Percentiles rank a stretch among this genome's conserved stretches.
These are phyloP conservation scores for Phanerodontia chrysosporium DNA, from an alignment of 768 basidiomycete genomes.

Conservation along the genomic window DNA sequence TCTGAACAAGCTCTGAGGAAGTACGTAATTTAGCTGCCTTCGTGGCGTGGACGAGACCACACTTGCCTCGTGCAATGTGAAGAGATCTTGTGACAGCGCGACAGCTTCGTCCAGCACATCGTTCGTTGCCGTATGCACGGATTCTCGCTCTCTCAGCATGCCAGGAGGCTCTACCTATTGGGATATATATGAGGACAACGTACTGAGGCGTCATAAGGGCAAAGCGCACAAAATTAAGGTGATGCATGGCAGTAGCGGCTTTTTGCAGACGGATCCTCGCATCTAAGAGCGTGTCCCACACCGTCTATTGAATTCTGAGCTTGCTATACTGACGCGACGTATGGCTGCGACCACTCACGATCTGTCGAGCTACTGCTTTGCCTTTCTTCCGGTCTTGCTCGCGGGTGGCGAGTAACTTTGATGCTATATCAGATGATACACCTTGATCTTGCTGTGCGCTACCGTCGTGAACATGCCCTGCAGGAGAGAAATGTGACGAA, in stretches of 20 bases:
- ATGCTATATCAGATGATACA: constrained; percentile 37
- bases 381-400: constrained; percentile 80
- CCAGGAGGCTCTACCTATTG: constrained; percentile 16
- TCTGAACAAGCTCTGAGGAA: constrained; percentile 2
- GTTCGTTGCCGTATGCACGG: constrained; percentile 42
- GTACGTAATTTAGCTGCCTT: constrained; percentile 1
- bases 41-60: neutral
- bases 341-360: constrained; percentile 45
- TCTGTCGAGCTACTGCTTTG: constrained; percentile 75
- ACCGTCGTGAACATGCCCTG: no score
- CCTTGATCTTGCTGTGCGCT: constrained; percentile 3
- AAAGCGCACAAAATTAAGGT: constrained; percentile 55
- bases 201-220: constrained; percentile 9
- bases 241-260: constrained; percentile 58
- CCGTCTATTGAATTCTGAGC: constrained; percentile 43
- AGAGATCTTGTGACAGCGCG: constrained; percentile 61
- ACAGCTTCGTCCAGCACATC: constrained; percentile 59
- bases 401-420: constrained; percentile 51
- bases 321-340: neutral
- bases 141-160: constrained; percentile 28
- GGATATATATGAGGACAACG: constrained; percentile 18
- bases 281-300: constrained; percentile 87
- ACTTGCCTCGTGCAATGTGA: constrained; percentile 62
- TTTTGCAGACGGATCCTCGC: constrained; percentile 93
- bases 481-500: no score